These are phyloP conservation scores for Erodium moschatum DNA, from an alignment of 441 rosid species.

Conservation along the genomic window DNA sequence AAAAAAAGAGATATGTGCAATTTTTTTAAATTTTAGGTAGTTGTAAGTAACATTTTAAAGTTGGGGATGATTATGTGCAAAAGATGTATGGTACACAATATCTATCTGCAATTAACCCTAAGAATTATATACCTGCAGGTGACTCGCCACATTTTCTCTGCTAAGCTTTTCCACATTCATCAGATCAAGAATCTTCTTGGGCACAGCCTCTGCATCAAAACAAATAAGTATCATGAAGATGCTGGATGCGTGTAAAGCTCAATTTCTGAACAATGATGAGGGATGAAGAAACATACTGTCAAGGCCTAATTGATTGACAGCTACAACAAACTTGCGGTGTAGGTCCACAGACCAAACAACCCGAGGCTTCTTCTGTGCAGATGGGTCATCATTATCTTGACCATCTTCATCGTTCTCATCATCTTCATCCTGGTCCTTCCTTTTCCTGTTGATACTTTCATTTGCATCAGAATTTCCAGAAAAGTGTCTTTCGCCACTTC, in stretches of 20 bases:
- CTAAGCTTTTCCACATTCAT: slow-evolving; percentile 86
- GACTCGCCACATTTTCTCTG: slow-evolving; percentile 97
- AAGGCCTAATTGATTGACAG: slow-evolving; percentile 74
- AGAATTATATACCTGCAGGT: slow-evolving; percentile 54
- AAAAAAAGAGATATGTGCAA: too few species aligned
- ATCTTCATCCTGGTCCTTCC: slow-evolving; percentile 57
- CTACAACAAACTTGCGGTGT: slow-evolving; percentile 71
- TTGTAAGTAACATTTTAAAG: too few species aligned
- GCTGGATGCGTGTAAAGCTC: not conserved
- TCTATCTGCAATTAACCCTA: not conserved
- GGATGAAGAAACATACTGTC: slow-evolving; percentile 52
- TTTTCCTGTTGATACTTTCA: slow-evolving; percentile 39
- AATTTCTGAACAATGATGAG: slow-evolving; percentile 8
- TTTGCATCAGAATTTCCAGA: slow-evolving; percentile 28
- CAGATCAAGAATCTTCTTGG: slow-evolving; percentile 80
- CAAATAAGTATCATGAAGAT: slow-evolving; percentile 7
- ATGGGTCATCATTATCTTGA: slow-evolving; percentile 40
- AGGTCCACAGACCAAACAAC: slow-evolving; percentile 85
- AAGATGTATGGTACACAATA: too few species aligned
- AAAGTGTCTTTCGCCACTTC: slow-evolving; percentile 24
- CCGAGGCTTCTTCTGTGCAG: slow-evolving; percentile 71
- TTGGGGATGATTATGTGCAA: too few species aligned
- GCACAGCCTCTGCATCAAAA: slow-evolving; percentile 72
- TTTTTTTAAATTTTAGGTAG: too few species aligned
- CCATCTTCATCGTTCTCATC: slow-evolving; percentile 50